A percentile compares a stretch with the other conserved stretches of the same genome.
These are phyloP conservation scores for Wallacemonas sp. DNA, from an alignment of 208 protist species.

Conservation along the genomic window DNA sequence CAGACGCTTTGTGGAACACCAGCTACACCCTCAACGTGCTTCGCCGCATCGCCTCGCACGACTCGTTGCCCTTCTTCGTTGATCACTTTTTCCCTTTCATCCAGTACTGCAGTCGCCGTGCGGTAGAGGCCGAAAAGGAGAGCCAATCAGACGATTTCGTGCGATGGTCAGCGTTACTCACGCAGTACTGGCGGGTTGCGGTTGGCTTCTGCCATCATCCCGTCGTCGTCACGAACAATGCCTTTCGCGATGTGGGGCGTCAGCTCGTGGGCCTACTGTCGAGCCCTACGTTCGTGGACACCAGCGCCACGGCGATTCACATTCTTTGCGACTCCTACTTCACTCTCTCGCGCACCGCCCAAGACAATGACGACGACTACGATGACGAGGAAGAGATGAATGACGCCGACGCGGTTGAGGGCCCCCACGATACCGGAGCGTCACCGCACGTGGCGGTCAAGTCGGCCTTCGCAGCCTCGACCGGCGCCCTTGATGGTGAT, in stretches of 20 bases:
- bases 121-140: slow-evolving; percentile 52
- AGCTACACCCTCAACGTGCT: slow-evolving; percentile 83
- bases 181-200: slow-evolving; percentile 78
- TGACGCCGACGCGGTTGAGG: background rate
- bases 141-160: slow-evolving; percentile 44
- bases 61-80: slow-evolving; percentile 80
- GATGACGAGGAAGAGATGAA: slow-evolving; percentile 17
- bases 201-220: slow-evolving; percentile 86
- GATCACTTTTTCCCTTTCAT: slow-evolving; percentile 80
- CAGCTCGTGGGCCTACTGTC: slow-evolving; percentile 76
- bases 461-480: background rate
- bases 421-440: background rate
- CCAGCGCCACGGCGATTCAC: slow-evolving; percentile 73
- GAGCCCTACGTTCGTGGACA: slow-evolving; percentile 60
- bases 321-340: slow-evolving; percentile 76
- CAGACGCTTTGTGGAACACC: slow-evolving; percentile 55
- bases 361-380: slow-evolving; percentile 35
- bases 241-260: slow-evolving; percentile 79
- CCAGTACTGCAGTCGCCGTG: slow-evolving; percentile 58
- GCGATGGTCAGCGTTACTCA: slow-evolving; percentile 66
- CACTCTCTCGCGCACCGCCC: slow-evolving; percentile 34
- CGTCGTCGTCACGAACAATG: slow-evolving; percentile 56
- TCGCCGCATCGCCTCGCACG: slow-evolving; percentile 73
- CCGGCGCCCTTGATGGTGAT: background rate
- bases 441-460: background rate